These are phyloP conservation scores for Zizania latifolia DNA, from an alignment of 176 grass and related monocot species.

Conservation along the genomic window DNA sequence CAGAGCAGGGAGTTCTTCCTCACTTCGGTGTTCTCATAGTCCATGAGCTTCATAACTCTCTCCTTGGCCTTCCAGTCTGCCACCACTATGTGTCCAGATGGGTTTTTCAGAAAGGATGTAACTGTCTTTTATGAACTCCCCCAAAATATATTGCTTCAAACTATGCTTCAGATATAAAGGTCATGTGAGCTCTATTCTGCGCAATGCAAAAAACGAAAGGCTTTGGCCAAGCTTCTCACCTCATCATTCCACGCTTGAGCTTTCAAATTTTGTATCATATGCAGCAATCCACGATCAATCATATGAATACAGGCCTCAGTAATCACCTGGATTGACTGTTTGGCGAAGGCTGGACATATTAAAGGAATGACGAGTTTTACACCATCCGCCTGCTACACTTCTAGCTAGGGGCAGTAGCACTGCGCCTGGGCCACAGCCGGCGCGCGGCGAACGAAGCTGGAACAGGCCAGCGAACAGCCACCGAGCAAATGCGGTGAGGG, in stretches of 20 bases:
- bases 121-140: too few relatives aligned
- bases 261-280: conserved; percentile 90
- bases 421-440: too few relatives aligned
- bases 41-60: conserved; percentile 92
- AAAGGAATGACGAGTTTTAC: conserved; percentile 85
- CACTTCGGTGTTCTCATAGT: conserved; percentile 76
- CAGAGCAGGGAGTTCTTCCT: conserved; percentile 79
- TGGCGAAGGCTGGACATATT: conserved; percentile 77
- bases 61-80: conserved; percentile 88
- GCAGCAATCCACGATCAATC: conserved; percentile 91
- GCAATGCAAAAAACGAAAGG: conserved; percentile 7
- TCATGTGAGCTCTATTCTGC: not conserved
- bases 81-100: conserved; percentile 63
- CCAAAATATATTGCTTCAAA: too few relatives aligned
- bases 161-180: not conserved
- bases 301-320: not conserved
- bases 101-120: conserved; percentile 15
- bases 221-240: conserved; percentile 40
- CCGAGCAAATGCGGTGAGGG: too few relatives aligned
- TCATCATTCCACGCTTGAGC: conserved; percentile 98
- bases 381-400: conserved; percentile 79
- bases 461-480: too few relatives aligned
- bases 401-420: too few relatives aligned
- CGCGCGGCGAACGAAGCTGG: too few relatives aligned
- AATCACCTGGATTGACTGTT: conserved; percentile 93